Conservation (phyloP, 306 rosid species). For the Geum urbanum region DNA sequence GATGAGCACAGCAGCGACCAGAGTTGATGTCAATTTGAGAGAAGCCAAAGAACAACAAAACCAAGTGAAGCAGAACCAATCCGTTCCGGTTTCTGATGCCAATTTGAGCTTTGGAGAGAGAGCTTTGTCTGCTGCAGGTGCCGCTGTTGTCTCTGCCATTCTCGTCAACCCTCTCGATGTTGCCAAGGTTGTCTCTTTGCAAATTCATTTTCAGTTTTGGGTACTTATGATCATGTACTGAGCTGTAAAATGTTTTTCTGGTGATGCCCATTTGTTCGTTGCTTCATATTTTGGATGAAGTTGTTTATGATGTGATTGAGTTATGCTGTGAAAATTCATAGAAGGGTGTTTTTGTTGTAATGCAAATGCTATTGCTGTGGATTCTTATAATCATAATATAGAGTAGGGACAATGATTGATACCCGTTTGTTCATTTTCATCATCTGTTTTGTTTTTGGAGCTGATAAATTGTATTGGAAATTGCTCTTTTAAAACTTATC, state of each 20-base stretch:
- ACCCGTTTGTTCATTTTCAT: too few species aligned
- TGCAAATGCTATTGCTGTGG: too few species aligned
- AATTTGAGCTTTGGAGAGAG: constrained; percentile 57
- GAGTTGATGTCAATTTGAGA: constrained; percentile 36
- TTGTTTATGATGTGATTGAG: neutral
- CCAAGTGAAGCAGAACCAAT: neutral
- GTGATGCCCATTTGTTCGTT: neutral
- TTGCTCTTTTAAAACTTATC: neutral
- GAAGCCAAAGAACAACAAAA: constrained; percentile 20
- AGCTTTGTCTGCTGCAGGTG: constrained; percentile 71
- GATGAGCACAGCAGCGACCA: constrained; percentile 35
- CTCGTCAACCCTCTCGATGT: constrained; percentile 88
- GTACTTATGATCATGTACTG: neutral
- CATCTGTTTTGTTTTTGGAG: too few species aligned
- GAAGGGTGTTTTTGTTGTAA: neutral
- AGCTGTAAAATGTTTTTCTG: neutral
- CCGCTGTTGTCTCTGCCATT: constrained; percentile 76
- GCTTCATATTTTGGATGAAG: neutral
- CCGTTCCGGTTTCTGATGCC: constrained; percentile 29
- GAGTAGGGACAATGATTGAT: too few species aligned
- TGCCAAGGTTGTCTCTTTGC: constrained; percentile 57
- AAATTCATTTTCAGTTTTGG: neutral
- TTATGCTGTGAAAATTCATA: neutral
- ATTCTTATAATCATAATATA: too few species aligned
- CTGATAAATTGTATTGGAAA: neutral